Evolutionary conservation across 257 asterid genomes (phyloP).

Genomic region (Salvia hispanica): DNA sequence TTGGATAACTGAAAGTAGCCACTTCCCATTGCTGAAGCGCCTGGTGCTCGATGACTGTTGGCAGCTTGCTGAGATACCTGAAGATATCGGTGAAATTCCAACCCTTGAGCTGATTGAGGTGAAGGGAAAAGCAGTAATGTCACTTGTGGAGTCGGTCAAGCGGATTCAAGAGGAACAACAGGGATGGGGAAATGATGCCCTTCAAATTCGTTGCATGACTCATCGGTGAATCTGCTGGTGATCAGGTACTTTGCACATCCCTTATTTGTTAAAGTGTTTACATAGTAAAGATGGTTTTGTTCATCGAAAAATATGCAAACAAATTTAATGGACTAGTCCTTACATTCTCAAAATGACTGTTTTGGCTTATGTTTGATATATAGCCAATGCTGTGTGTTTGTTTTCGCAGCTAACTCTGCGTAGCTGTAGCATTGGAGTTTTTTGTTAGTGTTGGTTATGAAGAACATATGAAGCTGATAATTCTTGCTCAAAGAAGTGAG

Average conservation of each 20-base stretch:
- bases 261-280: neutral
- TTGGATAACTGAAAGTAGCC: conserved; percentile 19
- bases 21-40: conserved; percentile 27
- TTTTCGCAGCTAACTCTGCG: no score
- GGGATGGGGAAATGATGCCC: neutral
- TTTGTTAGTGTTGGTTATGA: no score
- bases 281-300: no score
- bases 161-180: neutral
- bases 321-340: no score
- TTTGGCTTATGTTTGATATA: no score
- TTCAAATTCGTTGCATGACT: conserved; percentile 14
- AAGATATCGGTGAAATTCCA: neutral
- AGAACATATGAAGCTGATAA: no score
- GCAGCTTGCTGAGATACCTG: neutral
- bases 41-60: conserved; percentile 8
- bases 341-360: no score
- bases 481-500: no score
- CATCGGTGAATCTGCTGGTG: neutral
- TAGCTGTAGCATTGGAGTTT: no score
- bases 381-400: no score
- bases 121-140: neutral
- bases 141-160: conserved; percentile 10
- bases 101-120: conserved; percentile 16
- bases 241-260: neutral
- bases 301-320: no score